These are phyloP conservation scores for Calonectria ilicicola DNA, from an alignment of 2,329 filamentous ascomycete genomes.

Conservation along the genomic window DNA sequence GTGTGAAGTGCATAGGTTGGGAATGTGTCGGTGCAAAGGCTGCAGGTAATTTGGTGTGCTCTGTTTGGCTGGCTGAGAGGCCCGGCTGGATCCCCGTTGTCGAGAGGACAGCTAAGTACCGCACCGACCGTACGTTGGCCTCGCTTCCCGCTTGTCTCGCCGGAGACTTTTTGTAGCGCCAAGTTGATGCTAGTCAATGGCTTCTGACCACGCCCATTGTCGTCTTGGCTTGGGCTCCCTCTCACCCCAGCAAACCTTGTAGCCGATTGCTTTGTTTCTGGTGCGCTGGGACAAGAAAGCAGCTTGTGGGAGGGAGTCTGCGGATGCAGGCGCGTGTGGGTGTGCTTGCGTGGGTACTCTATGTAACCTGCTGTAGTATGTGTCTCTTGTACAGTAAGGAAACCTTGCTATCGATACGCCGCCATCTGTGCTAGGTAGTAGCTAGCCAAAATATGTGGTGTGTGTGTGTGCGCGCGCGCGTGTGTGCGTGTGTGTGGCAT, in stretches of 20 bases:
- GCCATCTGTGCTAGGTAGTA: slow-evolving; percentile 2
- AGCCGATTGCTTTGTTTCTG: slow-evolving; percentile 2
- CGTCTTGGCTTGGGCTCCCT: slow-evolving; percentile 4
- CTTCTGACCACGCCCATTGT: slow-evolving; percentile 10
- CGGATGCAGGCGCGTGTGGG: background rate
- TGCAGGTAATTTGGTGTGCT: slow-evolving; percentile 19
- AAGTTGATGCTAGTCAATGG: slow-evolving; percentile 9
- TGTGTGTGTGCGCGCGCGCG: background rate
- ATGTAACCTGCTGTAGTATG: slow-evolving; percentile 12
- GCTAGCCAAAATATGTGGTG: background rate
- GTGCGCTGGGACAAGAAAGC: background rate
- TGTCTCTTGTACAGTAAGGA: background rate
- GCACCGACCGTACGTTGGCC: slow-evolving; percentile 13
- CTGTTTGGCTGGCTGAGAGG: slow-evolving; percentile 17
- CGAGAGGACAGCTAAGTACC: background rate
- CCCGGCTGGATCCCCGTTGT: slow-evolving; percentile 2
- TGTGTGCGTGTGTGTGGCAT: background rate
- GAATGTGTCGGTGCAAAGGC: slow-evolving; percentile 11
- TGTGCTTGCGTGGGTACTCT: slow-evolving; percentile 14
- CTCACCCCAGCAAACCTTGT: slow-evolving; percentile 24
- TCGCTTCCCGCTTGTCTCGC: slow-evolving; percentile 13
- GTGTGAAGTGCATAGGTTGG: slow-evolving; percentile 4
- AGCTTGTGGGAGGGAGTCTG: background rate
- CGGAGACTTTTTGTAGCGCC: slow-evolving; percentile 18
- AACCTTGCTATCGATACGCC: background rate